Conservation (phyloP, 2,329 filamentous ascomycete species). For the Paraconiothyrium sp. region DNA sequence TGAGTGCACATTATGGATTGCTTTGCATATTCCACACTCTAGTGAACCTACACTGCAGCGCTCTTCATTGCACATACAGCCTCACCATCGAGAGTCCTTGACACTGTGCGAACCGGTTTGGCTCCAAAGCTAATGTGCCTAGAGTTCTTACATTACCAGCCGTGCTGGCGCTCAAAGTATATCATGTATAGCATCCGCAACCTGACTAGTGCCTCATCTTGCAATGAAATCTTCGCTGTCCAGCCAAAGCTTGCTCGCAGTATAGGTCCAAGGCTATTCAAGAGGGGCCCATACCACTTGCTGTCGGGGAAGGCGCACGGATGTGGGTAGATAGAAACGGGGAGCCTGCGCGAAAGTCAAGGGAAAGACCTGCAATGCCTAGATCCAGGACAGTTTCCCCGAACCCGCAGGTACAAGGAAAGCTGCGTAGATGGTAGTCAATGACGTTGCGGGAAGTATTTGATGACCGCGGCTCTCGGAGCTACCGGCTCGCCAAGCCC, state of each 20-base stretch:
- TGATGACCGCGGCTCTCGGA: neutral
- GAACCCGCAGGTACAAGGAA: neutral
- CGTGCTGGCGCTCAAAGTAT: too few species aligned
- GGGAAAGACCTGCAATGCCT: neutral
- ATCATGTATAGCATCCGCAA: too few species aligned
- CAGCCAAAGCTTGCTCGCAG: neutral
- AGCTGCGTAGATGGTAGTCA: neutral
- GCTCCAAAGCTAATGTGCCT: too few species aligned
- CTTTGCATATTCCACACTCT: too few species aligned
- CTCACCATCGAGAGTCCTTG: too few species aligned
- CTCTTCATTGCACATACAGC: too few species aligned
- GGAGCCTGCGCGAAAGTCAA: constrained; percentile 1
- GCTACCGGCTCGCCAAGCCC: neutral
- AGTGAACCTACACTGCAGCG: too few species aligned
- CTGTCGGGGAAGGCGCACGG: neutral
- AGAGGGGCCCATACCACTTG: constrained; percentile 2
- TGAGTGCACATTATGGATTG: too few species aligned
- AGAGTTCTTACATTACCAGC: too few species aligned
- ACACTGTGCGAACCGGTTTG: too few species aligned
- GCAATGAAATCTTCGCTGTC: neutral
- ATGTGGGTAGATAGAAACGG: constrained; percentile 12
- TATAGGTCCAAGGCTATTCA: neutral
- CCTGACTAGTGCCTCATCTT: too few species aligned
- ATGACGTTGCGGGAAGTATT: neutral
- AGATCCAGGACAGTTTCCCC: too few species aligned